Evolutionary conservation across 768 basidiomycete species (phyloP).

Genomic region (Gloeostereum incarnatum): DNA sequence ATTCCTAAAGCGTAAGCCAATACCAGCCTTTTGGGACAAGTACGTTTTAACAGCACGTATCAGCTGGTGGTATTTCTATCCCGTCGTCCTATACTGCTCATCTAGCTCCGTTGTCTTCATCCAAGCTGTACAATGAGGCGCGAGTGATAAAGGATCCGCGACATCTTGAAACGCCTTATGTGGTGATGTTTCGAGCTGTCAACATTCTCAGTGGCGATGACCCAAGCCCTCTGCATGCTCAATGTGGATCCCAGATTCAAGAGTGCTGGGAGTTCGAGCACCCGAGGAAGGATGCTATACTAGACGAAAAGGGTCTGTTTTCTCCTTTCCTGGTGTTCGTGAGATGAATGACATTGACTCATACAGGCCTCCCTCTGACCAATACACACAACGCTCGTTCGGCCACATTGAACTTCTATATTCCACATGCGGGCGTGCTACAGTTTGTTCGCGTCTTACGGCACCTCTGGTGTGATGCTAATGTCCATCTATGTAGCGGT

Average conservation of each 20-base stretch:
- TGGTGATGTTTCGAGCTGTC: conserved; percentile 96
- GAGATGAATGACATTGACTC: conserved; percentile 2
- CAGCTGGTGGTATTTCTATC: conserved; percentile 91
- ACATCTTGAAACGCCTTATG: conserved; percentile 89
- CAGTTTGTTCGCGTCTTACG: conserved; percentile 40
- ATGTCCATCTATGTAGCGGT: conserved; percentile 34
- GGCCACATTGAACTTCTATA: conserved; percentile 79
- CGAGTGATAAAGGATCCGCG: conserved; percentile 55
- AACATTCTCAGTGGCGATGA: conserved; percentile 80
- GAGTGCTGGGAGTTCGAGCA: conserved; percentile 99
- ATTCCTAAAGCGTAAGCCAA: conserved; percentile 73
- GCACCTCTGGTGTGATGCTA: background rate
- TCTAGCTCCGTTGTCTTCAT: conserved; percentile 89
- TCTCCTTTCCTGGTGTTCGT: background rate
- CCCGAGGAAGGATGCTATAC: conserved; percentile 70
- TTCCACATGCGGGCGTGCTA: conserved; percentile 88
- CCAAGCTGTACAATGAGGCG: conserved; percentile 86
- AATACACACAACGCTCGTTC: conserved; percentile 94
- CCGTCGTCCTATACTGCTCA: conserved; percentile 94
- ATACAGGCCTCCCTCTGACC: conserved; percentile 79
- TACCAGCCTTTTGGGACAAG: background rate
- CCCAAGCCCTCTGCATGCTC: conserved; percentile 36
- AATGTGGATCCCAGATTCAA: conserved; percentile 79
- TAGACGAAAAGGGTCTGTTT: conserved; percentile 58
- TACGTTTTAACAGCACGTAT: too few species aligned